Evolutionary conservation across 2,329 filamentous ascomycete species (phyloP).

Genomic region (Xylariaceae sp.): DNA sequence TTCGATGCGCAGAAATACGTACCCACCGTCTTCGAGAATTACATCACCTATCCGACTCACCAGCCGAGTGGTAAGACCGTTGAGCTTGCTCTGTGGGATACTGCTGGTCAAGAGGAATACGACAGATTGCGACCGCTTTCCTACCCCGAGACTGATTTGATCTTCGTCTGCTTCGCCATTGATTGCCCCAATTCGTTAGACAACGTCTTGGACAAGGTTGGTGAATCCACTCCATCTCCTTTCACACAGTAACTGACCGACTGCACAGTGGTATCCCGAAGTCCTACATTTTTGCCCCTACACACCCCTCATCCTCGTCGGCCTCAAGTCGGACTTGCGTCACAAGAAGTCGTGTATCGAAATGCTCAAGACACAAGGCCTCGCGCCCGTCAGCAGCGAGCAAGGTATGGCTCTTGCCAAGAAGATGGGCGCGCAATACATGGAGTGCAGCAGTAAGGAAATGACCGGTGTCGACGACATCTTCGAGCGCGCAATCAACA

Average conservation of each 20-base stretch:
- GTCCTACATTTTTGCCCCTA: constrained; percentile 98
- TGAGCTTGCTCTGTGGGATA: constrained; percentile 97
- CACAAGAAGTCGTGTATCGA: constrained; percentile 96
- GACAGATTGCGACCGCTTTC: constrained; percentile 92
- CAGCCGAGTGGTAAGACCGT: constrained; percentile 85
- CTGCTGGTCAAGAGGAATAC: constrained; percentile 97
- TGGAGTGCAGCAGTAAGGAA: constrained; percentile 98
- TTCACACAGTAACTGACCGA: not conserved
- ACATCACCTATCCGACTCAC: constrained; percentile 96
- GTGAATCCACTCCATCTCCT: constrained; percentile 21
- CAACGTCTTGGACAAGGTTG: constrained; percentile 97
- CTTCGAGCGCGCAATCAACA: constrained; percentile 87
- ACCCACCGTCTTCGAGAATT: constrained; percentile 98
- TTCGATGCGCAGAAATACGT: constrained; percentile 83
- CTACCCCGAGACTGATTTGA: constrained; percentile 94
- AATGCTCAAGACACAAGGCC: constrained; percentile 94
- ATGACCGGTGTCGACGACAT: constrained; percentile 95
- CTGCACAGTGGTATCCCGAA: constrained; percentile 88
- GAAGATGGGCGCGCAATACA: constrained; percentile 93
- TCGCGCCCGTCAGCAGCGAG: constrained; percentile 89
- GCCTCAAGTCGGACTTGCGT: constrained; percentile 94
- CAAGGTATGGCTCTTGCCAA: constrained; percentile 84
- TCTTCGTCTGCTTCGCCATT: constrained; percentile 99
- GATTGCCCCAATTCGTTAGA: constrained; percentile 97
- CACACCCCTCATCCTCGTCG: constrained; percentile 90